Percentiles rank a stretch among this genome's conserved stretches.
These are phyloP conservation scores for Leucogyrophana mollusca DNA, from an alignment of 768 basidiomycete genomes.

Conservation along the genomic window DNA sequence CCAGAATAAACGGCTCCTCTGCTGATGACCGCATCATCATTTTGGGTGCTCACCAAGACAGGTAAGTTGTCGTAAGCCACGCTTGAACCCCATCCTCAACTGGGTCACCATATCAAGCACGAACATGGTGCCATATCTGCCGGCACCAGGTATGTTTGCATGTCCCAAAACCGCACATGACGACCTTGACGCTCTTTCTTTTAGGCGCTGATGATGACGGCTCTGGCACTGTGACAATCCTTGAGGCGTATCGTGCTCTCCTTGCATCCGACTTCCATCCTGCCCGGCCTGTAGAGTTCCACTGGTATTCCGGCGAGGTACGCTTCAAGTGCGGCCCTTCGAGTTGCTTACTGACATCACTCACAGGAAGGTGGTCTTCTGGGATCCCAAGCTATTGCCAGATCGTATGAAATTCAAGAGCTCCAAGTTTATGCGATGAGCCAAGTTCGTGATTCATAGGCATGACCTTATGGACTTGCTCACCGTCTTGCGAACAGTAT, in stretches of 20 bases:
- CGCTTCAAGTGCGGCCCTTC: no score
- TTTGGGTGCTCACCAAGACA: constrained; percentile 77
- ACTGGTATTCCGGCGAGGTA: constrained; percentile 37
- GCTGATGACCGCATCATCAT: constrained; percentile 57
- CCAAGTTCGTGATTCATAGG: not conserved
- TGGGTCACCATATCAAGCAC: no score
- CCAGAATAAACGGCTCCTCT: constrained; percentile 68
- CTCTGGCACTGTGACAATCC: constrained; percentile 32
- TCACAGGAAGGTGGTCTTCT: constrained; percentile 69
- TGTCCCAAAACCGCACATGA: no score
- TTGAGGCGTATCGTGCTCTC: constrained; percentile 35
- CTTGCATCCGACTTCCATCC: constrained; percentile 34
- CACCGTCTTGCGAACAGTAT: constrained; percentile 44
- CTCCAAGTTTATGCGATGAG: not conserved
- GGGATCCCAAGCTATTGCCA: constrained; percentile 84
- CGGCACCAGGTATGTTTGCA: constrained; percentile 58
- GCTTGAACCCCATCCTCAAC: no score
- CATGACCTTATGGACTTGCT: no score
- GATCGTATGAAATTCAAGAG: constrained; percentile 49
- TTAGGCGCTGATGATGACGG: constrained; percentile 28
- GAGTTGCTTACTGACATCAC: constrained; percentile 20
- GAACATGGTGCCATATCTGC: constrained; percentile 70
- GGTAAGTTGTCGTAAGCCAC: constrained; percentile 35
- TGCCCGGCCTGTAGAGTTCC: constrained; percentile 36
- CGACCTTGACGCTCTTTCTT: not conserved